Base-by-base conservation (phyloP, 2,329 filamentous ascomycete genomes). In the Calcarisporium arbuscula region DNA sequence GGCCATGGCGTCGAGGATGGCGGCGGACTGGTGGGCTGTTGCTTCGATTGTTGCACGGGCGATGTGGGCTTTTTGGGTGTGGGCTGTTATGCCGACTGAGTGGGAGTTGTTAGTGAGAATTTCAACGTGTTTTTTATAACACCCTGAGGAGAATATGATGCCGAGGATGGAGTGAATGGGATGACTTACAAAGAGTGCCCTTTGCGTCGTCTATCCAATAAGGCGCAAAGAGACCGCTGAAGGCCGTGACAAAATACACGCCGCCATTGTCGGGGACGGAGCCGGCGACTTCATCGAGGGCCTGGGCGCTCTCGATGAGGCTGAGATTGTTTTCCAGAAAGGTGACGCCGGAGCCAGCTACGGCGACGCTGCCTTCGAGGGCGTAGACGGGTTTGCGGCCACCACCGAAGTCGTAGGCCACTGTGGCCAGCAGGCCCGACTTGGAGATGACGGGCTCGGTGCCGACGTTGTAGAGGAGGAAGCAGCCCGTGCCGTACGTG, bases 151-250 rank as follows among this genome's bases (percentile, higher is more conserved):
- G 8, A 19, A 19, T 12, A 22, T n/a, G 29, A 30, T 5, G 29
- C 15, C 8, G 18, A 3, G 16, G 19, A 33, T 9, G 10, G 22
- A 14, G 22, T 9, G 10, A 14, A 10, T 25, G 15, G 17, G 11
- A 31, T 7, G 19, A 65, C 72, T 62, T 65, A 80, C 74, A 89
- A 36, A 92, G 77, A 5, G 88, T 94, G 39, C 88, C 88, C 57
- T 88, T 83, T 15, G 87, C 87, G 61, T 94, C 85, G 54, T 94
- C 87, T 42, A 94, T 90, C 88, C 88, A 95, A 60, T 95, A 94
- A 1, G 88, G 88, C 1, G 88, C 88, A 55, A 94, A 94, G 4
- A 95, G 72, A 35, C 88, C 88, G 57, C 82, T 88, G 56, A 95
- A 95, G 2, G 88, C 88, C 4, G 88, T 94, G 40, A 95, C 88